A percentile compares a stretch with the other conserved stretches of the same genome.
Conservation (phyloP, 2,329 filamentous ascomycete species). For the Colletotrichum paranaense region DNA sequence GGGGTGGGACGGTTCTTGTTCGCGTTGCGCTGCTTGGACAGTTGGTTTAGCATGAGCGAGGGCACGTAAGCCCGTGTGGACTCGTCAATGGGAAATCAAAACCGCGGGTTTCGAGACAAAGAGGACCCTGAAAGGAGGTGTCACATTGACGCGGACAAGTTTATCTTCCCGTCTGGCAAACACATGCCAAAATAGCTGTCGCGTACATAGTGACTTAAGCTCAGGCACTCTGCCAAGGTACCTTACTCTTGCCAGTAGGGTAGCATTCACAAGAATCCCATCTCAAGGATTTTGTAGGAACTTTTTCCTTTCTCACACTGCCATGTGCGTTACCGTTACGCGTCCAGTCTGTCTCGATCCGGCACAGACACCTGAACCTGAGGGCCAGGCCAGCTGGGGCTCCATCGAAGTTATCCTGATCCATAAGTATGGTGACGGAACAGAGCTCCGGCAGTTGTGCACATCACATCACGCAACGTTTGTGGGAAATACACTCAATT, state of each 20-base stretch:
- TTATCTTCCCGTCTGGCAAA: constrained; percentile 36
- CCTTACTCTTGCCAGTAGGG: neutral
- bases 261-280: neutral
- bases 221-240: neutral
- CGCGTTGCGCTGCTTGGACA: constrained; percentile 41
- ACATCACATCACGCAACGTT: neutral
- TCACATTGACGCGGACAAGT: neutral
- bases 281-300: neutral
- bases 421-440: neutral
- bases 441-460: neutral
- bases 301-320: neutral
- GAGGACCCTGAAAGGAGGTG: constrained; percentile 42
- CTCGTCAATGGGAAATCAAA: neutral
- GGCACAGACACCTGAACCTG: neutral
- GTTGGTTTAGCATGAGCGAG: constrained; percentile 53
- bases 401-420: neutral
- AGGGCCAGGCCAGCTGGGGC: neutral
- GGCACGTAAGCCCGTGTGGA: constrained; percentile 51
- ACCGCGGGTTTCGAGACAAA: constrained; percentile 34
- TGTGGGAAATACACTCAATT: neutral
- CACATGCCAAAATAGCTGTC: neutral
- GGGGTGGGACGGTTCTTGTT: constrained; percentile 47
- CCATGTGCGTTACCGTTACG: neutral
- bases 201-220: neutral
- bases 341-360: neutral